Evolutionary conservation across 192 early-diverging fungal genomes (phyloP).

Genomic region (Backusella mclennaniae): DNA sequence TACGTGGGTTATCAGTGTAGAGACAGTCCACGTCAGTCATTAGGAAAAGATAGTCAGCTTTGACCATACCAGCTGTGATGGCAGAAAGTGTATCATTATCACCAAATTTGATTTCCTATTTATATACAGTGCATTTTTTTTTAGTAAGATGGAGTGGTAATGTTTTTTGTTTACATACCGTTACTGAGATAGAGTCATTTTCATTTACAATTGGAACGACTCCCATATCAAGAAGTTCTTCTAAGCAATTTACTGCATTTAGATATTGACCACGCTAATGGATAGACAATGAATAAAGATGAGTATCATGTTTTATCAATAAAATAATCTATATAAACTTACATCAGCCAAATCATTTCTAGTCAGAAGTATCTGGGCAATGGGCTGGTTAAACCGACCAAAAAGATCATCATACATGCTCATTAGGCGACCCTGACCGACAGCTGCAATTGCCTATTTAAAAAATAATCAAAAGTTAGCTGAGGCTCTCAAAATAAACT

Average conservation of each 20-base stretch:
- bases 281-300: not conserved
- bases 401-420: constrained; percentile 94
- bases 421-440: constrained; percentile 97
- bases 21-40: constrained; percentile 97
- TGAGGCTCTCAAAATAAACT: not conserved
- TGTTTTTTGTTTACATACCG: constrained; percentile 16
- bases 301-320: not conserved
- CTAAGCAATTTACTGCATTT: constrained; percentile 93
- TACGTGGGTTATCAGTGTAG: constrained; percentile 94
- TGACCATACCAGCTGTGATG: constrained; percentile 95
- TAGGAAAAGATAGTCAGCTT: constrained; percentile 94
- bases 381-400: constrained; percentile 84
- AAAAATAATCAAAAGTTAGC: not conserved
- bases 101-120: constrained; percentile 91
- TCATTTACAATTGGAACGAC: constrained; percentile 98
- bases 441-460: constrained; percentile 86
- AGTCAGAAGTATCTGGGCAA: constrained; percentile 94
- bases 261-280: constrained; percentile 88
- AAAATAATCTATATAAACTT: constrained; percentile 24
- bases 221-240: constrained; percentile 83
- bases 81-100: constrained; percentile 98
- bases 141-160: not conserved
- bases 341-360: constrained; percentile 91
- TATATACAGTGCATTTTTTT: not conserved
- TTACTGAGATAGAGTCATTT: constrained; percentile 91